Percentiles rank a stretch among this genome's conserved stretches.
These are phyloP conservation scores for Carallia brachiata DNA, from an alignment of 345 rosid species.

Conservation along the genomic window DNA sequence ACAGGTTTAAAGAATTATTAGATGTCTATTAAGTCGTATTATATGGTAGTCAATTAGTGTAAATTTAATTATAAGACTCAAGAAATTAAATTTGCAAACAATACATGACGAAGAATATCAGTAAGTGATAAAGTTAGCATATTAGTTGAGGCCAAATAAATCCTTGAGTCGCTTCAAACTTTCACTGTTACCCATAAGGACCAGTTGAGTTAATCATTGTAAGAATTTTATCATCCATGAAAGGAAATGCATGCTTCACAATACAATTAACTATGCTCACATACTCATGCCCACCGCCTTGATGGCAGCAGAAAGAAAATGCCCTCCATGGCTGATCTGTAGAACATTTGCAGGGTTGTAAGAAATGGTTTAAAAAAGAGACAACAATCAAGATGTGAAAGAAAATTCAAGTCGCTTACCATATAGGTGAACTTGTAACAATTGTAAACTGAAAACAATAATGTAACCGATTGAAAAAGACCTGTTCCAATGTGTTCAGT, in stretches of 20 bases:
- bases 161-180: constrained; percentile 13
- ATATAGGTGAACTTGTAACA: no score
- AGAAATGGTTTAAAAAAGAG: no score
- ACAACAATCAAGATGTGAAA: no score
- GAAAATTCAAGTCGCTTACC: no score
- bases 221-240: constrained; percentile 16
- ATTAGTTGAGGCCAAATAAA: constrained; percentile 56
- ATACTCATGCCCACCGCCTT: constrained; percentile 60
- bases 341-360: no score
- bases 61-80: no score
- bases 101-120: no score
- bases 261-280: constrained; percentile 42
- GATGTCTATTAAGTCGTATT: constrained; percentile 56
- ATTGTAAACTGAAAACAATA: no score
- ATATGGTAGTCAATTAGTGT: no score
- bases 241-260: constrained; percentile 3
- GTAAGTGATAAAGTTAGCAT: constrained; percentile 58
- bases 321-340: constrained; percentile 22
- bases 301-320: constrained; percentile 68
- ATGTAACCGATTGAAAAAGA: no score
- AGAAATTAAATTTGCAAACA: no score
- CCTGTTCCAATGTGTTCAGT: no score
- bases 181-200: constrained; percentile 59
- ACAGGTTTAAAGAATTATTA: constrained; percentile 10
- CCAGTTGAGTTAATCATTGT: constrained; percentile 35